These are phyloP conservation scores for Barnettozyma populi DNA, from an alignment of 805 yeast genomes.

Conservation along the genomic window DNA sequence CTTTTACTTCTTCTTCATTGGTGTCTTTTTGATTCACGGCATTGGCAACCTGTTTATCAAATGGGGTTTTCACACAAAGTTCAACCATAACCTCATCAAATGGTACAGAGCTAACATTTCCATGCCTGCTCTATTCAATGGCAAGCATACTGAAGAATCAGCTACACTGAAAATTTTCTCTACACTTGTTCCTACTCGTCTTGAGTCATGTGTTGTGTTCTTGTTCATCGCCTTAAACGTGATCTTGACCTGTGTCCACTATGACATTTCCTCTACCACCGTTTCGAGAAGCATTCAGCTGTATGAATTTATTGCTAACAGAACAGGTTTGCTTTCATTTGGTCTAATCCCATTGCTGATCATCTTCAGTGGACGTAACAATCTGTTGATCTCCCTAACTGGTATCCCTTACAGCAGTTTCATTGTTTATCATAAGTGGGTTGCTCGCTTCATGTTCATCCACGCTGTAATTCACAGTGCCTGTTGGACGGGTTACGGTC, in stretches of 20 bases:
- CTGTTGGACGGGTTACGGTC: conserved; percentile 16
- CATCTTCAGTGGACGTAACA: conserved; percentile 68
- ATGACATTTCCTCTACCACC: conserved; percentile 2
- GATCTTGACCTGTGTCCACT: conserved; percentile 11
- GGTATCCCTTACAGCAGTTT: conserved; percentile 62
- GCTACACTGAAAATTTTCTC: conserved; percentile 5
- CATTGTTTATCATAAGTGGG: conserved; percentile 62
- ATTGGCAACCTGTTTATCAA: conserved; percentile 27
- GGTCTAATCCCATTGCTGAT: conserved; percentile 47
- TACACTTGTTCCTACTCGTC: conserved; percentile 20
- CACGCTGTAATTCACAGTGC: conserved; percentile 20
- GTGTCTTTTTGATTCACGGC: conserved; percentile 33
- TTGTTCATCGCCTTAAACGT: conserved; percentile 26
- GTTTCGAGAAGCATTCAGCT: not conserved
- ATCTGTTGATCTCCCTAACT: conserved; percentile 51
- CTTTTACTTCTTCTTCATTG: conserved; percentile 35
- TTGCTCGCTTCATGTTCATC: conserved; percentile 37
- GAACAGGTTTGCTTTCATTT: conserved; percentile 25
- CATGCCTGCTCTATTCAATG: conserved; percentile 19
- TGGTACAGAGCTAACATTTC: conserved; percentile 19
- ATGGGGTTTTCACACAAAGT: conserved; percentile 15
- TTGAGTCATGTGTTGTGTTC: conserved; percentile 29
- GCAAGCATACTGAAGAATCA: conserved; percentile 13
- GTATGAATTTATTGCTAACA: conserved; percentile 13
- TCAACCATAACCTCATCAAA: conserved; percentile 13